Conservation (phyloP, 345 rosid genomes). For the Populus ilicifolia region DNA sequence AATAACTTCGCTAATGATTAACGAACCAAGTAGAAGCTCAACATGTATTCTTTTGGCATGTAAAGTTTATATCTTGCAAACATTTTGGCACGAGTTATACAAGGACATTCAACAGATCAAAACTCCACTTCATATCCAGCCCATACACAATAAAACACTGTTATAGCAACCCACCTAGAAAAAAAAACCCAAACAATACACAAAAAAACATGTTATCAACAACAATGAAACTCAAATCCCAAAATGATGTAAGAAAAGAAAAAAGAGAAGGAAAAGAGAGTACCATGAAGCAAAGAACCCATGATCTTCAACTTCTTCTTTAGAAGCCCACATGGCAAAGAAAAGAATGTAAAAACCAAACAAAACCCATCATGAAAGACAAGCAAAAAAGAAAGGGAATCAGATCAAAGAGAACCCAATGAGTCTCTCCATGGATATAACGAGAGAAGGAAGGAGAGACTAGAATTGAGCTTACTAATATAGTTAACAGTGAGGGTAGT, state of each 20-base stretch:
- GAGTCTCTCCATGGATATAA: neutral
- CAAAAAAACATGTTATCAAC: neutral
- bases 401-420: conserved; percentile 6
- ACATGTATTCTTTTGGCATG: neutral
- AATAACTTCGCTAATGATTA: neutral
- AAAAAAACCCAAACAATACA: neutral
- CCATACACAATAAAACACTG: neutral
- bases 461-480: neutral
- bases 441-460: neutral
- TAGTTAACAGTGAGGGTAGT: neutral
- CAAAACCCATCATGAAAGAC: neutral
- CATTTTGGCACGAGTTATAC: neutral
- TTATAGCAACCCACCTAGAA: neutral
- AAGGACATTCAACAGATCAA: neutral
- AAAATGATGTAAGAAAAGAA: neutral
- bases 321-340: neutral
- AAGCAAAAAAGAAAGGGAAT: conserved; percentile 4
- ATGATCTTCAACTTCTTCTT: neutral
- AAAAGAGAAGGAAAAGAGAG: neutral
- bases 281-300: conserved; percentile 7
- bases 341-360: conserved; percentile 2
- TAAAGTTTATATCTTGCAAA: neutral
- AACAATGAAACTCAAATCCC: conserved; percentile 10
- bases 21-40: neutral
- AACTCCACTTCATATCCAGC: conserved; percentile 1